Conservation (phyloP, 164 flowering plant species). For the Magnolia changhungtana region DNA sequence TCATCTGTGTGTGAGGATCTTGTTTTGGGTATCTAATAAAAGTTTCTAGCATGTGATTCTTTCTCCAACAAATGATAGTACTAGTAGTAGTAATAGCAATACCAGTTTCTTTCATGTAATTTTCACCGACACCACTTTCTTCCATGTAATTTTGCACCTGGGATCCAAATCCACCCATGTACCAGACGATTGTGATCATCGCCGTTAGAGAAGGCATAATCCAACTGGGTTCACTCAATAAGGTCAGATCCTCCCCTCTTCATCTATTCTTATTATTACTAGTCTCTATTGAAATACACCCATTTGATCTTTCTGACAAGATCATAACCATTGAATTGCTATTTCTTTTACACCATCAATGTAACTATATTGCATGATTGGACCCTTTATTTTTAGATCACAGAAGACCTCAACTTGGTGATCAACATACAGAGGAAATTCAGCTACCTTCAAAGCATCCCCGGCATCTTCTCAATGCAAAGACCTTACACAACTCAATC, state of each 20-base stretch:
- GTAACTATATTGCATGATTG: neutral
- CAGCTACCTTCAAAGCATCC: constrained; percentile 65
- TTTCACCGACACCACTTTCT: neutral
- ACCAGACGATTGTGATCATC: constrained; percentile 68
- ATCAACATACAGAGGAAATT: constrained; percentile 68
- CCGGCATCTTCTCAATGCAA: constrained; percentile 54
- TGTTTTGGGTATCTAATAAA: neutral
- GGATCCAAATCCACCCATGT: neutral
- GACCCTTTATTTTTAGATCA: constrained; percentile 25
- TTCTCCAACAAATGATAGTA: neutral
- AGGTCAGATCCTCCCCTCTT: constrained; percentile 31
- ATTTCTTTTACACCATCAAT: neutral
- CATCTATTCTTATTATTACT: neutral
- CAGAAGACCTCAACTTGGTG: constrained; percentile 70
- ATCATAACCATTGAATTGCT: neutral
- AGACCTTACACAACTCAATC: constrained; percentile 44
- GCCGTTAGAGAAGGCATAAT: constrained; percentile 78
- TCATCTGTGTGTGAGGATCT: neutral
- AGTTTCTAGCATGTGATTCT: neutral
- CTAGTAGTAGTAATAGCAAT: neutral
- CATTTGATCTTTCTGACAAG: neutral
- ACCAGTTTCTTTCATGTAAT: no score
- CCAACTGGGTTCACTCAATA: constrained; percentile 77
- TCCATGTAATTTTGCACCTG: neutral
- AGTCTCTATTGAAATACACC: neutral